Conservation (phyloP, 148 eudicot genomes). For the Amaranthus cruentus region DNA sequence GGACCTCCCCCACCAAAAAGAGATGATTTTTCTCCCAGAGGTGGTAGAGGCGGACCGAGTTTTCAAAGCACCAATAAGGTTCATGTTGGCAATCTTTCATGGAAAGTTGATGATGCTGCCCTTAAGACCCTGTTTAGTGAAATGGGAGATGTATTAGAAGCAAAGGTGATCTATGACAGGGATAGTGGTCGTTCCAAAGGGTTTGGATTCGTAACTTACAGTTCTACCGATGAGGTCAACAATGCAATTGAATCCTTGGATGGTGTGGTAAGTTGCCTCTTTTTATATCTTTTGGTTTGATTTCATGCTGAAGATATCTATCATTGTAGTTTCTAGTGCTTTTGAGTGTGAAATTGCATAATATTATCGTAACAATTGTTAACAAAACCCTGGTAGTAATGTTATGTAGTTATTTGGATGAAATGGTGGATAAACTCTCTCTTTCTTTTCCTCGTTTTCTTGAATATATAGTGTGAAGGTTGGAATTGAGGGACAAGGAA, state of each 20-base stretch:
- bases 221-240: constrained; percentile 70
- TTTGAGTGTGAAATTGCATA: not conserved
- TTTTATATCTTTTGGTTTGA: constrained; percentile 4
- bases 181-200: constrained; percentile 96
- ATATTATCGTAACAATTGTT: not conserved
- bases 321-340: not conserved
- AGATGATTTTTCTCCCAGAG: constrained; percentile 47
- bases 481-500: too few species aligned
- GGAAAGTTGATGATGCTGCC: constrained; percentile 82
- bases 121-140: constrained; percentile 71
- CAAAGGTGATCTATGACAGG: constrained; percentile 91
- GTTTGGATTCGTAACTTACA: constrained; percentile 84
- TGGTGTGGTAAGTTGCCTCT: constrained; percentile 52
- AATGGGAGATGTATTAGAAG: constrained; percentile 74
- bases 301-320: not conserved
- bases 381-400: too few species aligned
- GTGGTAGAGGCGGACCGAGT: constrained; percentile 45
- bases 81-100: constrained; percentile 89
- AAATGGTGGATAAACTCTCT: not conserved
- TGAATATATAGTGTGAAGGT: not conserved
- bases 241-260: constrained; percentile 73
- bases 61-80: constrained; percentile 53
- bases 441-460: not conserved
- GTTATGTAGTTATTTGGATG: too few species aligned
- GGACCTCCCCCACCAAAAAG: constrained; percentile 80